Percentiles rank a stretch among this genome's conserved stretches.
These are phyloP conservation scores for Apiospora sp. DNA, from an alignment of 2,329 filamentous ascomycete genomes.

Conservation along the genomic window DNA sequence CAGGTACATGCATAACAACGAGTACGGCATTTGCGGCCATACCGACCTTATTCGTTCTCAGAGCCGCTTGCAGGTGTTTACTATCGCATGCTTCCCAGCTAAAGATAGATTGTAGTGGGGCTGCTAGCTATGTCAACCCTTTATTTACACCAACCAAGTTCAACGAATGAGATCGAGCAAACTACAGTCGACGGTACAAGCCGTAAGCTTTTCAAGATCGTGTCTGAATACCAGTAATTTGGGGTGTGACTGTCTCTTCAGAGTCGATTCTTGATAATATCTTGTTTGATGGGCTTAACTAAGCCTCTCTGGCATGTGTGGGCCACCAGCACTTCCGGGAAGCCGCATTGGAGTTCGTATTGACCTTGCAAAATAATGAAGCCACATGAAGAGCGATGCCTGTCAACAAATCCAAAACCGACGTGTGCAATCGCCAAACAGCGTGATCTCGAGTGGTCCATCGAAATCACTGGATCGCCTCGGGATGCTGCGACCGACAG, in stretches of 20 bases:
- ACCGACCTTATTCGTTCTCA: not conserved
- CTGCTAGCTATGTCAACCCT: not conserved
- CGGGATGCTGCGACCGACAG: slow-evolving; percentile 10
- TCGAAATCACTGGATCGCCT: slow-evolving; percentile 37
- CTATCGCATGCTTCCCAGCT: too few relatives aligned
- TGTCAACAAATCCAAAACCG: slow-evolving; percentile 43
- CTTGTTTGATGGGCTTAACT: not conserved
- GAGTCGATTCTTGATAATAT: not conserved
- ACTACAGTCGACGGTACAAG: not conserved
- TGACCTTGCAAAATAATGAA: not conserved
- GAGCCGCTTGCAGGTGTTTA: not conserved
- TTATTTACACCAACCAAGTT: slow-evolving; percentile 33
- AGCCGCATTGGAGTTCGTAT: not conserved
- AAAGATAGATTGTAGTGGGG: not conserved
- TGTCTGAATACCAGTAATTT: not conserved
- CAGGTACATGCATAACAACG: not conserved
- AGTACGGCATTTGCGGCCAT: too few relatives aligned
- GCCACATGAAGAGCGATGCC: slow-evolving; percentile 38
- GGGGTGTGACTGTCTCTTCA: not conserved
- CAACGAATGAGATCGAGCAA: not conserved
- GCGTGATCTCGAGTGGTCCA: slow-evolving; percentile 53
- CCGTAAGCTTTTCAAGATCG: not conserved
- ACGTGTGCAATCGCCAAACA: slow-evolving; percentile 57
- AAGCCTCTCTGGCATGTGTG: not conserved
- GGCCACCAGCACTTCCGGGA: not conserved